Evolutionary conservation across 768 basidiomycete genomes (phyloP).

Genomic region (Podaxis carcinomalis): DNA sequence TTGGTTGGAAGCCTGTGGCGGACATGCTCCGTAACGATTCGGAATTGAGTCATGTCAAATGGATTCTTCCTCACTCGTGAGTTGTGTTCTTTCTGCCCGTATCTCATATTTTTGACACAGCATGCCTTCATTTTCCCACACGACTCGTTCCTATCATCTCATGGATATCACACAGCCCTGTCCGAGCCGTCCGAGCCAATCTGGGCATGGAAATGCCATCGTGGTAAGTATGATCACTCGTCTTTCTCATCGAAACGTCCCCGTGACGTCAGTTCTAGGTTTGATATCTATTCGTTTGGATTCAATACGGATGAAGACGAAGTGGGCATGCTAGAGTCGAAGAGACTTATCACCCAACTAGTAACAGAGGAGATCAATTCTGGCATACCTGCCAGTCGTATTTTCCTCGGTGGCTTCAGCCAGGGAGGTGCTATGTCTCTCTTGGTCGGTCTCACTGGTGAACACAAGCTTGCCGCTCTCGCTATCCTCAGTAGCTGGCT

Average conservation of each 20-base stretch:
- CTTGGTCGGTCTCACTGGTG: slow-evolving; percentile 66
- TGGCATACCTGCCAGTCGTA: slow-evolving; percentile 63
- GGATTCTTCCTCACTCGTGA: slow-evolving; percentile 84
- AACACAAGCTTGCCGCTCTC: slow-evolving; percentile 68
- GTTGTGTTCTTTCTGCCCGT: slow-evolving; percentile 19
- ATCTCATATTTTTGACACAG: neutral
- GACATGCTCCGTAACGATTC: slow-evolving; percentile 54
- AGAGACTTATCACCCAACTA: slow-evolving; percentile 56
- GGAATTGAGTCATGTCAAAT: slow-evolving; percentile 73
- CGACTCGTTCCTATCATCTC: slow-evolving; percentile 3
- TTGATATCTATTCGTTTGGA: slow-evolving; percentile 69
- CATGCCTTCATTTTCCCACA: slow-evolving; percentile 3
- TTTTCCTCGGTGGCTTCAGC: slow-evolving; percentile 86
- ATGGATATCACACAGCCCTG: slow-evolving; percentile 32
- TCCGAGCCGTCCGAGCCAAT: slow-evolving; percentile 69
- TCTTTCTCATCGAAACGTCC: slow-evolving; percentile 5
- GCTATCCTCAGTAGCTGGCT: slow-evolving; percentile 78
- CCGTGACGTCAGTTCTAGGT: slow-evolving; percentile 41
- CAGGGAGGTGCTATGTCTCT: slow-evolving; percentile 81
- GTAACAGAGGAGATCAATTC: slow-evolving; percentile 71
- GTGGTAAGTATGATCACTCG: slow-evolving; percentile 40
- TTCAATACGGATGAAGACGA: slow-evolving; percentile 69
- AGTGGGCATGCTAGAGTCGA: slow-evolving; percentile 65
- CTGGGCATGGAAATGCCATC: slow-evolving; percentile 71
- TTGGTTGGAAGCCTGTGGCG: slow-evolving; percentile 77